Evolutionary conservation across 2,329 filamentous ascomycete species (phyloP), one percentile per base, ranked within the genome.

Genomic region (Bretziella fagacearum): DNA sequence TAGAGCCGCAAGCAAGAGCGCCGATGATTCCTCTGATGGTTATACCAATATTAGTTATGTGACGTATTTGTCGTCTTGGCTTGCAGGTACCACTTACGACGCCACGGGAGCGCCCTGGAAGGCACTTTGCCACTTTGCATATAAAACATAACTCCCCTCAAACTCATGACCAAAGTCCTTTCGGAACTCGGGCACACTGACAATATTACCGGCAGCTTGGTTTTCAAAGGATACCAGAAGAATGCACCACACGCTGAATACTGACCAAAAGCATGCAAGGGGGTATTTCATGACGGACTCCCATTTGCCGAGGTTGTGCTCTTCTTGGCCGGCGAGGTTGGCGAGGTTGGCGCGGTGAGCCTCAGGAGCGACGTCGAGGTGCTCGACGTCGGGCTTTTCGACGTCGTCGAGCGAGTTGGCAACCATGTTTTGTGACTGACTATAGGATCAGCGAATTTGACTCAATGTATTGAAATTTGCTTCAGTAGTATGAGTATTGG

Each of bases 171-270:
- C 40, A 5, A 68, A 68, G 52, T 68, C 64, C 49, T 67, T 59
- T 27, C 64, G 58, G 53, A 68, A 68, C 46, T 62, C 50, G 2
- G 65, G 65, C n/a, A 68, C 63, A 18, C 63, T 59, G 33, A 67
- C 57, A 20, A 65, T 60, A 45, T 56, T 63, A 4, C 63, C 63
- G 3, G 59, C 8, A 42, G 46, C 64, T 50, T 65, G 62, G 49
- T 62, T 63, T 50, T 66, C 63, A 41, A 66, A 66, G 27, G 56
- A 58, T 37, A 62, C 59, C 17, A 65, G 58, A 6, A 66, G 49
- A 3, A 64, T 55, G 11, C 57, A 55, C 61, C 62, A 67, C 6
- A 63, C 58, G 23, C 62, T 61, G 49, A 59, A 66, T 29, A 64
- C 26, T 30, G 56, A 61, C 63, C 63, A 67, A 17, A 43, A 43